Percentiles rank a stretch among this genome's conserved stretches.
Conservation (phyloP, 225 moss, liverwort and hornwort species). For the Rhytidiadelphus loreus region DNA sequence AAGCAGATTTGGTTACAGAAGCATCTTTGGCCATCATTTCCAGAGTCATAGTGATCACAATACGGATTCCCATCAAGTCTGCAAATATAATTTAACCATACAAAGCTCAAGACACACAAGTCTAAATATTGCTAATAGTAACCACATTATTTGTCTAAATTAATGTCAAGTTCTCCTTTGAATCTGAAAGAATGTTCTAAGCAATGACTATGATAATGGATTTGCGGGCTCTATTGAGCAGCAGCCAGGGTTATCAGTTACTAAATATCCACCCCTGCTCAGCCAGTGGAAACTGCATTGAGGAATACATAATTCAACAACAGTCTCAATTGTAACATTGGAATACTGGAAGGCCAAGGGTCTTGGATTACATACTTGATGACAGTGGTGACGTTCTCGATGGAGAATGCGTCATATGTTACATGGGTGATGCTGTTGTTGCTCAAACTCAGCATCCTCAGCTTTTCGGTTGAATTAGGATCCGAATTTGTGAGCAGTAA, state of each 20-base stretch:
- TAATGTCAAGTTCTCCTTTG: neutral
- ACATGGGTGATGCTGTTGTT: neutral
- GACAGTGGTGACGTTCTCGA: neutral
- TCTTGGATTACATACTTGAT: neutral
- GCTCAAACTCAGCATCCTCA: neutral
- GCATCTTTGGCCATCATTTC: too few species aligned
- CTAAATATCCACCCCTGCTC: neutral
- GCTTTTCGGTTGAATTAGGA: too few species aligned
- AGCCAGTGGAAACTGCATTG: neutral
- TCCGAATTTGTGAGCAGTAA: neutral
- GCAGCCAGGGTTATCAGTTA: neutral
- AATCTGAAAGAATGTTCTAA: neutral
- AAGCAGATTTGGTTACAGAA: too few species aligned
- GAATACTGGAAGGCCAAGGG: neutral
- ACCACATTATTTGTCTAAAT: neutral
- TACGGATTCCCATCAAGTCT: neutral
- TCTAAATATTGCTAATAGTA: neutral
- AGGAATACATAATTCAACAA: neutral
- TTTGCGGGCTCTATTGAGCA: neutral
- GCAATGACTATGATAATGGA: neutral
- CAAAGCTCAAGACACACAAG: neutral
- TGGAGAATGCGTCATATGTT: neutral
- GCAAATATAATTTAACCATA: neutral
- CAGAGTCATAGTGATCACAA: neutral
- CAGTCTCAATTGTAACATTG: neutral